These are phyloP conservation scores for Coniophora puteana DNA, from an alignment of 1,284 basidiomycete genomes.

Conservation along the genomic window DNA sequence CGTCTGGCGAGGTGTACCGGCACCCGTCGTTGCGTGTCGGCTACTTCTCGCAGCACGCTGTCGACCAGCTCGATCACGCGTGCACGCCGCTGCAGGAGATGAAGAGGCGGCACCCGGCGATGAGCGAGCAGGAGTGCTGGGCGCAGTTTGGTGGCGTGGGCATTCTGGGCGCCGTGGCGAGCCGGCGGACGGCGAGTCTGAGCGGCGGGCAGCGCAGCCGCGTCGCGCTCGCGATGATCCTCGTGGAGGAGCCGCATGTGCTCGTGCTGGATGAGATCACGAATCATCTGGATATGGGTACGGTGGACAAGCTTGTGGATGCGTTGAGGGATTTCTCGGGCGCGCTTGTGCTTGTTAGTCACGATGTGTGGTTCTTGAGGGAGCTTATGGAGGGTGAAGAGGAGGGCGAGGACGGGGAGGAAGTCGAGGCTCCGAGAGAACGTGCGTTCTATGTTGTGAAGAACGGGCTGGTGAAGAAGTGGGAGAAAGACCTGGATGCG, in stretches of 20 bases:
- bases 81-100: conserved; percentile 12
- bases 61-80: conserved; percentile 40
- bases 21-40: conserved; percentile 58
- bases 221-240: conserved; percentile 43
- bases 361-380: conserved; percentile 38
- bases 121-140: conserved; percentile 8
- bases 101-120: conserved; percentile 4
- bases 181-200: conserved; percentile 11
- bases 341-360: conserved; percentile 62
- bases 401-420: conserved; percentile 1
- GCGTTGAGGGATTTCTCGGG: conserved; percentile 55
- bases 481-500: conserved; percentile 9
- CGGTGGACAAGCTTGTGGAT: conserved; percentile 55
- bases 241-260: conserved; percentile 48
- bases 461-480: conserved; percentile 6
- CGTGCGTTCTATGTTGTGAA: conserved; percentile 7
- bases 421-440: no score
- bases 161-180: conserved; percentile 12
- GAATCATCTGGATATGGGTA: conserved; percentile 68
- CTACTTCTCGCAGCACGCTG: conserved; percentile 54
- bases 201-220: conserved; percentile 25
- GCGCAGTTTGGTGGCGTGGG: conserved; percentile 11
- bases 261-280: conserved; percentile 66
- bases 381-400: conserved; percentile 8
- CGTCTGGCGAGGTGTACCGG: conserved; percentile 49